Evolutionary conservation across 192 early-diverging fungal species (phyloP).

Genomic region (Bifiguratus adelaidae): DNA sequence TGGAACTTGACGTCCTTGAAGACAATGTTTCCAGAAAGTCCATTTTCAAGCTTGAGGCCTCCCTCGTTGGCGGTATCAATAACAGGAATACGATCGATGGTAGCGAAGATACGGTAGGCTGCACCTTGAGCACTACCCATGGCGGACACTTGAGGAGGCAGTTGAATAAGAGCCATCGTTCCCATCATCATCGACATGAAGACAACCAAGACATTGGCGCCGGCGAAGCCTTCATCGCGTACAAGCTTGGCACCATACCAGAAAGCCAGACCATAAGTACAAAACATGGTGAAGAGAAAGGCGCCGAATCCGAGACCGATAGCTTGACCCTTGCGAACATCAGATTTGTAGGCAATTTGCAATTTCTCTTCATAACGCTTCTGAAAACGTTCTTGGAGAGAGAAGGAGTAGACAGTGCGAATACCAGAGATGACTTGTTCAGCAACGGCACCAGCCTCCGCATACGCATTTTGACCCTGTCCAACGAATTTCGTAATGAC

Average conservation of each 20-base stretch:
- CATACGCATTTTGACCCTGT: constrained; percentile 55
- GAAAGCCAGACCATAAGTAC: constrained; percentile 70
- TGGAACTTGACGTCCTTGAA: constrained; percentile 68
- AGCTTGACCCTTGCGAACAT: constrained; percentile 48
- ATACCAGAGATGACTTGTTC: constrained; percentile 76
- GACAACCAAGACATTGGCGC: constrained; percentile 56
- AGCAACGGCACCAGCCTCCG: constrained; percentile 73
- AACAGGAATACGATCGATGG: constrained; percentile 70
- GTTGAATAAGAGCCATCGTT: constrained; percentile 50
- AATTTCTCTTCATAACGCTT: constrained; percentile 51
- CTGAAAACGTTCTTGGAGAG: constrained; percentile 59
- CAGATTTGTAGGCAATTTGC: constrained; percentile 44
- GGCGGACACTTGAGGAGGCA: constrained; percentile 62
- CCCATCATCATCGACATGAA: constrained; percentile 90
- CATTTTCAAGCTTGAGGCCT: constrained; percentile 29
- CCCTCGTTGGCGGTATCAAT: constrained; percentile 52
- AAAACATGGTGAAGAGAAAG: constrained; percentile 69
- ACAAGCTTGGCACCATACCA: constrained; percentile 70
- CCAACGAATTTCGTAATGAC: constrained; percentile 32
- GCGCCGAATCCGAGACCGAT: constrained; percentile 58
- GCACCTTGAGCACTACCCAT: constrained; percentile 74
- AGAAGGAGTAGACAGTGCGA: constrained; percentile 84
- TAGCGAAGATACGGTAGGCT: constrained; percentile 65
- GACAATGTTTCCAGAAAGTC: constrained; percentile 59
- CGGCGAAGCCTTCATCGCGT: constrained; percentile 20